A percentile compares a stretch with the other conserved stretches of the same genome.
phyloP scores from a whole-genome alignment of 148 eudicot species.

The Polygonum aviculare region DNA sequence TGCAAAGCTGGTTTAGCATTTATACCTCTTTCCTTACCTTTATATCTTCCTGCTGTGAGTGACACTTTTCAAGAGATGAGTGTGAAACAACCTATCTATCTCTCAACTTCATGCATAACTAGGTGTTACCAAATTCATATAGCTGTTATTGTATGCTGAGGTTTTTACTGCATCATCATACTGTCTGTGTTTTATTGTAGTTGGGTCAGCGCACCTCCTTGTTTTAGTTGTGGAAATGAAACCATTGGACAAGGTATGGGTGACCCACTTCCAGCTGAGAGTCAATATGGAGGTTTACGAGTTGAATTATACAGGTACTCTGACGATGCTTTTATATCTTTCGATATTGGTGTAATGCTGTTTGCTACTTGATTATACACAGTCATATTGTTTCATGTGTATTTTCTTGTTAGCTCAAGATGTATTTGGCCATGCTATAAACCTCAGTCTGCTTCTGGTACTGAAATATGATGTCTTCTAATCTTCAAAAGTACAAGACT shows the following conservation, averaged over 20 bases:
- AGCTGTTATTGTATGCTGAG: background rate
- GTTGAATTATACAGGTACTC: constrained; percentile 90
- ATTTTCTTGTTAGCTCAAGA: background rate
- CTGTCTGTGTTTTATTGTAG: constrained; percentile 25
- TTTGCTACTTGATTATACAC: too few relatives aligned
- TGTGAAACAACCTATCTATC: background rate
- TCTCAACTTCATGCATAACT: background rate
- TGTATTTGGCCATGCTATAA: background rate
- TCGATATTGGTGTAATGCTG: background rate
- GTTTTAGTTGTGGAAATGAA: constrained; percentile 68
- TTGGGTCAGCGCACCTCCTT: constrained; percentile 88
- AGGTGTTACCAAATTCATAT: background rate
- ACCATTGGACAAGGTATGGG: constrained; percentile 69
- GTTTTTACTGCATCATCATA: background rate
- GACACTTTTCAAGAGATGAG: background rate
- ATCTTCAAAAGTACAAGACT: background rate
- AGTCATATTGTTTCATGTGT: background rate
- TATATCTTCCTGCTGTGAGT: background rate
- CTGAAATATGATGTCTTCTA: background rate
- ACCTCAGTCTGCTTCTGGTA: background rate
- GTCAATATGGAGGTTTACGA: constrained; percentile 58
- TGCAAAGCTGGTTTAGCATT: background rate
- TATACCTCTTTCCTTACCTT: background rate
- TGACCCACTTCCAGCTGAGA: constrained; percentile 49
- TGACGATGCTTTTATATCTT: background rate